Evolutionary conservation across 2,329 filamentous ascomycete species (phyloP).

Genomic region (Canariomyces notabilis): DNA sequence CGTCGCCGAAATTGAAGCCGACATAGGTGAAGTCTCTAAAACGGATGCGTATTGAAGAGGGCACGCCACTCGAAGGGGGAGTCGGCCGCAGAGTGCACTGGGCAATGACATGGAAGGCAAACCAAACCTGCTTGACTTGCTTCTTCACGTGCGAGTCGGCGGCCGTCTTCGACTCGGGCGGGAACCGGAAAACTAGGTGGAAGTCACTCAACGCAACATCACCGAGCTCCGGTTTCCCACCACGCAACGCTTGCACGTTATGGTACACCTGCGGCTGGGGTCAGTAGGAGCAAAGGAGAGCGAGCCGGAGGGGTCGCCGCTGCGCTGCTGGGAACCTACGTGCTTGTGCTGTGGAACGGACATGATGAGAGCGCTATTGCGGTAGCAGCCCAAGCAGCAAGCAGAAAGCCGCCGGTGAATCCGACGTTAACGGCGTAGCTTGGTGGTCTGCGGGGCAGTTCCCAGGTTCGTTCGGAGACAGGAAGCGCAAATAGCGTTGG

Average conservation of each 20-base stretch:
- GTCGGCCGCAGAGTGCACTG: slow-evolving; percentile 74
- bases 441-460: slow-evolving; percentile 5
- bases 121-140: slow-evolving; percentile 67
- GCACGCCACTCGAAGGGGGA: slow-evolving; percentile 61
- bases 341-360: slow-evolving; percentile 25
- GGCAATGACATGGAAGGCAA: slow-evolving; percentile 88
- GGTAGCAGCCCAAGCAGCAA: neutral
- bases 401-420: neutral
- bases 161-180: slow-evolving; percentile 28
- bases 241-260: slow-evolving; percentile 26
- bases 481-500: neutral
- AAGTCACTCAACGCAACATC: slow-evolving; percentile 31
- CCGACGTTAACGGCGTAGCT: slow-evolving; percentile 3
- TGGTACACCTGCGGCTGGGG: slow-evolving; percentile 18
- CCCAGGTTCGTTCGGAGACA: slow-evolving; percentile 4
- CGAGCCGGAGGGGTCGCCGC: neutral
- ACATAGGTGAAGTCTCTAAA: slow-evolving; percentile 93
- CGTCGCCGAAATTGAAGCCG: slow-evolving; percentile 78
- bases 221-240: slow-evolving; percentile 26
- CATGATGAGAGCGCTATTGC: slow-evolving; percentile 14
- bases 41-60: slow-evolving; percentile 78
- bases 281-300: slow-evolving; percentile 9
- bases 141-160: slow-evolving; percentile 20
- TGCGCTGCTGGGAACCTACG: slow-evolving; percentile 16
- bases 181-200: slow-evolving; percentile 52